Evolutionary conservation across 208 protist genomes (phyloP).

Genomic region (Acanthamoeba polyphaga): DNA sequence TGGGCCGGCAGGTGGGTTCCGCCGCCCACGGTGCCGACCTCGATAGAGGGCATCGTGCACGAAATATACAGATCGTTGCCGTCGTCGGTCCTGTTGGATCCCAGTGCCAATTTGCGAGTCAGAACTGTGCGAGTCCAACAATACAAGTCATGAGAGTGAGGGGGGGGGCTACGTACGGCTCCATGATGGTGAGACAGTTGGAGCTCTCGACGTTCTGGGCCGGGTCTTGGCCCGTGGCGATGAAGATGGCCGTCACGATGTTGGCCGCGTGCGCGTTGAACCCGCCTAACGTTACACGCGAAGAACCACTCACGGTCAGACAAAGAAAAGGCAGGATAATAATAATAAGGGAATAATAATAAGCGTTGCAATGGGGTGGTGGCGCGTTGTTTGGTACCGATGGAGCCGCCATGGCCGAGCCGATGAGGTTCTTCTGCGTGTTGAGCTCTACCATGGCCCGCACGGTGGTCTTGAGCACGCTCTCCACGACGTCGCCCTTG

Average conservation of each 20-base stretch:
- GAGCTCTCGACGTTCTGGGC: slow-evolving; percentile 98
- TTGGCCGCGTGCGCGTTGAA: slow-evolving; percentile 99
- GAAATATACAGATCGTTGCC: slow-evolving; percentile 95
- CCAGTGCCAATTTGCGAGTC: not conserved
- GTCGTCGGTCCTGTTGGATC: slow-evolving; percentile 87
- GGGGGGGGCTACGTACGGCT: slow-evolving; percentile 75
- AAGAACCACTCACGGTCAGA: not conserved
- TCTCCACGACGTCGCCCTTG: slow-evolving; percentile 92
- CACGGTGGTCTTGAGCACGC: slow-evolving; percentile 96
- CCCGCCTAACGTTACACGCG: slow-evolving; percentile 90
- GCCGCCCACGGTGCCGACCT: slow-evolving; percentile 98
- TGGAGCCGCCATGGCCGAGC: slow-evolving; percentile 97
- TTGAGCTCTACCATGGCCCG: slow-evolving; percentile 95
- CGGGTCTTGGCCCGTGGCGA: slow-evolving; percentile 98
- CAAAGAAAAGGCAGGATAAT: not conserved
- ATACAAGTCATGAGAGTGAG: not conserved
- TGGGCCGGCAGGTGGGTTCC: slow-evolving; percentile 97
- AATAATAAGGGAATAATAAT: too few relatives aligned
- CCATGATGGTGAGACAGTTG: slow-evolving; percentile 97
- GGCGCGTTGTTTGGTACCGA: slow-evolving; percentile 79
- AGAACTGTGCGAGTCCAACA: not conserved
- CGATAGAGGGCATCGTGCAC: slow-evolving; percentile 98
- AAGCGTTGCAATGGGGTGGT: not conserved
- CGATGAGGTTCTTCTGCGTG: slow-evolving; percentile 97
- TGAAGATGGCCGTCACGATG: slow-evolving; percentile 97